phyloP scores from a whole-genome alignment of 257 asterid species.

The Coffea canephora region DNA sequence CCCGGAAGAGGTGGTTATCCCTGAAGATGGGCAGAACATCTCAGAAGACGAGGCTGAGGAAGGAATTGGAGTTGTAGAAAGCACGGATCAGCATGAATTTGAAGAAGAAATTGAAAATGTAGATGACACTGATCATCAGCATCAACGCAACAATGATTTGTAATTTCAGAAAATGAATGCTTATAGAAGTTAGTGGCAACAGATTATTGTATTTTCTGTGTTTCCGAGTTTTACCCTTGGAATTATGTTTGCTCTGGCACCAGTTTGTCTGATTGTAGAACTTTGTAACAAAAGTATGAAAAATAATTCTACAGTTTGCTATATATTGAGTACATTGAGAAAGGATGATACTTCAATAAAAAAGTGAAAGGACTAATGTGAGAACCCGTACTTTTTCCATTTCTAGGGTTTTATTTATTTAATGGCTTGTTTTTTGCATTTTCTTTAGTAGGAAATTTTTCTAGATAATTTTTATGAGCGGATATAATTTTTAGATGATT shows the following conservation, averaged over 20 bases:
- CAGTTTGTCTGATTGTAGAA: slow-evolving; percentile 27
- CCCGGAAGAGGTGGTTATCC: slow-evolving; percentile 29
- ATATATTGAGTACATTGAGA: too few species aligned
- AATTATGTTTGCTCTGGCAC: slow-evolving; percentile 2
- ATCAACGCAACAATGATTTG: slow-evolving; percentile 26
- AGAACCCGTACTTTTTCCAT: too few species aligned
- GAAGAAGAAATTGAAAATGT: slow-evolving; percentile 4
- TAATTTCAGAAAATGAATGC: slow-evolving; percentile 25
- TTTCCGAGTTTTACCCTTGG: not conserved
- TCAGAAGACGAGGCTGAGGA: slow-evolving; percentile 44
- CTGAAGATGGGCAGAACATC: slow-evolving; percentile 32
- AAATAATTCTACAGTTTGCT: slow-evolving; percentile 2
- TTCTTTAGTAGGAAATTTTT: too few species aligned
- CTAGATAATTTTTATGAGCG: too few species aligned
- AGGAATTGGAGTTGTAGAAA: slow-evolving; percentile 26
- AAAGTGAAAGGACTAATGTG: too few species aligned
- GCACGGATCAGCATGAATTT: slow-evolving; percentile 24
- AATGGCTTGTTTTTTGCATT: too few species aligned
- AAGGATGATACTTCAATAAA: too few species aligned
- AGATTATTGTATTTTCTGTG: slow-evolving; percentile 9
- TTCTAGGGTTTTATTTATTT: too few species aligned
- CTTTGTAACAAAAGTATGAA: slow-evolving; percentile 27
- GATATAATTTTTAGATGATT: too few species aligned
- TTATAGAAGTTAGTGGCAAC: slow-evolving; percentile 12
- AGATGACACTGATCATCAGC: slow-evolving; percentile 23